phyloP scores from a whole-genome alignment of 2,329 filamentous ascomycete species.

The Myriosclerotinia curreyana region DNA sequence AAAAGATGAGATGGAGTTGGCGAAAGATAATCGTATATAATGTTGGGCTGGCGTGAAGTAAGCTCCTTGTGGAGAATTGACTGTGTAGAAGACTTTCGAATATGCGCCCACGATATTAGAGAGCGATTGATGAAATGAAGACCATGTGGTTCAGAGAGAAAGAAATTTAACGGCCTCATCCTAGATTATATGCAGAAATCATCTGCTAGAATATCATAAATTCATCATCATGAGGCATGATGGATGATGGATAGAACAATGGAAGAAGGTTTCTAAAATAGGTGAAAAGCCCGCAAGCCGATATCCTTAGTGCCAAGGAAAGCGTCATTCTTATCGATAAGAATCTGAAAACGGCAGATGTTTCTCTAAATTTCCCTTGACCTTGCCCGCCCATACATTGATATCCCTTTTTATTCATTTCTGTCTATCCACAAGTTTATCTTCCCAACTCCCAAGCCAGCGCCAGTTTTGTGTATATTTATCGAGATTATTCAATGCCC shows the following conservation, averaged over 20 bases:
- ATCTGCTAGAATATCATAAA: constrained; percentile 7
- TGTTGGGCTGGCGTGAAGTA: constrained; percentile 29
- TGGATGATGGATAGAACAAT: no score
- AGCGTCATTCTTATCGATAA: constrained; percentile 21
- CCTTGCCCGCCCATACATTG: neutral
- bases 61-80: constrained; percentile 28
- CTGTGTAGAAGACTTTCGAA: constrained; percentile 23
- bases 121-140: constrained; percentile 12
- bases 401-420: neutral
- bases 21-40: constrained; percentile 51
- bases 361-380: neutral
- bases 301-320: constrained; percentile 14
- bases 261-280: constrained; percentile 1
- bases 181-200: neutral
- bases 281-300: neutral
- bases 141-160: constrained; percentile 4
- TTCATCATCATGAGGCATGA: neutral
- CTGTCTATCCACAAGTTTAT: constrained; percentile 18
- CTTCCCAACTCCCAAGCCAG: constrained; percentile 66
- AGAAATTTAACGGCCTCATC: constrained; percentile 25
- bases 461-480: constrained; percentile 59
- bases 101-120: constrained; percentile 1
- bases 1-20: constrained; percentile 65
- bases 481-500: constrained; percentile 57
- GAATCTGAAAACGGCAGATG: constrained; percentile 14